Base-by-base conservation (phyloP, 2,329 filamentous ascomycete genomes). In the Botrytis fabae region DNA sequence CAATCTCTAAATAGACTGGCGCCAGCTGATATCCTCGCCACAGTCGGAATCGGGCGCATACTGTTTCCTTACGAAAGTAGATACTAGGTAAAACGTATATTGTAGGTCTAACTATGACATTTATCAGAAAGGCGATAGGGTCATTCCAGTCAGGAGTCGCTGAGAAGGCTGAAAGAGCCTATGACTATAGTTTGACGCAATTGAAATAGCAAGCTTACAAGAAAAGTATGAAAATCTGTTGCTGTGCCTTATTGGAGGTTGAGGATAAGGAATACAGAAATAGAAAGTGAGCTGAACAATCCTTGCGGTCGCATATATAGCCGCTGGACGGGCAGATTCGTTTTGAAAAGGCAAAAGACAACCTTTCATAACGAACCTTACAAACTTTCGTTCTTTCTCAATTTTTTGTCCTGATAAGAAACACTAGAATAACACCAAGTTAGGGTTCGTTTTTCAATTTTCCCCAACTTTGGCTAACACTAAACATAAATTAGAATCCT, bases 401-500 rank as follows among this genome's bases (percentile, higher is more conserved):
- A 59, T 14, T 59, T 59, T 59, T 59, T 59, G 18, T 59, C 14
- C n/a, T 59, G 9, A 59, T 14, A 59, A 35, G 54, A 59, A 16
- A 59, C 12, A 35, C 54, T 16, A 59, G 3, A 59, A 59, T 59
- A 59, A 59, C 54, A 59, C 20, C 54, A 59, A 59, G 20, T 35
- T 3, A 59, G 20, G 28, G 54, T 59, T 32, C 54, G 28, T 32
- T 35, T 59, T 59, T 32, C 28, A 59, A 59, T 35, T 59, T 28
- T 59, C 14, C 54, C 35, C 54, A 59, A 35, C n/a, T 59, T 32
- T 59, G 35, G 54, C 28, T 59, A 32, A 59, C 20, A 59, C 54
- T 59, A 59, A 59, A 35, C 28, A 32, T 59, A 59, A 59, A 32
- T 59, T 35, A 59, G 54, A 59, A 59, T 59, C 54, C 54, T 59